A percentile compares a stretch with the other conserved stretches of the same genome.
These are phyloP conservation scores for Puccinia horiana DNA, from an alignment of 1,284 basidiomycete species.

Conservation along the genomic window DNA sequence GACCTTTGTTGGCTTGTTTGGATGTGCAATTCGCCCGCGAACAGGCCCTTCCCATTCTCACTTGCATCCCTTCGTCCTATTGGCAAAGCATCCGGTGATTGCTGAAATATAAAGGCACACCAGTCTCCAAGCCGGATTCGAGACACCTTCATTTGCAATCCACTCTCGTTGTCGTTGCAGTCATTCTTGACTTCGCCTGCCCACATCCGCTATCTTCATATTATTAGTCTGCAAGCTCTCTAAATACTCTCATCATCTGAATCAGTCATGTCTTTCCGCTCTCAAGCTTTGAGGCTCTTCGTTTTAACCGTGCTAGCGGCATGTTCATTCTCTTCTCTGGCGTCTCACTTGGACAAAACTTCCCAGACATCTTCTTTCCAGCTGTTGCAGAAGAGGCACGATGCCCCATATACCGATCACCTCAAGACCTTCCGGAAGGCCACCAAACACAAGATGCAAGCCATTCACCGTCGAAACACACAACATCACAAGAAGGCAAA, in stretches of 20 bases:
- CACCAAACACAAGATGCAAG: slow-evolving; percentile 11
- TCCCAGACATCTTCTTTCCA: background rate
- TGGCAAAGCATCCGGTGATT: background rate
- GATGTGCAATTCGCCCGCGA: background rate
- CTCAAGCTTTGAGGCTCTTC: background rate
- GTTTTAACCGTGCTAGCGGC: background rate
- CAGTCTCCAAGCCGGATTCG: background rate
- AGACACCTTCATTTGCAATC: background rate
- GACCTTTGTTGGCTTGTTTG: slow-evolving; percentile 9
- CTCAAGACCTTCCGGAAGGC: slow-evolving; percentile 20
- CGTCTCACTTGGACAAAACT: background rate
- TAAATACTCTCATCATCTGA: background rate
- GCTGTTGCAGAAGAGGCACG: background rate
- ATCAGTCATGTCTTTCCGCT: slow-evolving; percentile 9
- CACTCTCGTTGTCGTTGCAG: background rate
- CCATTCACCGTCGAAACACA: background rate
- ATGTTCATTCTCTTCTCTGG: background rate
- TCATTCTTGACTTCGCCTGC: background rate
- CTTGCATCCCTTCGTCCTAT: background rate
- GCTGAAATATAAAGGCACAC: background rate
- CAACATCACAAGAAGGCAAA: slow-evolving; percentile 18
- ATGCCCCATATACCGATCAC: background rate
- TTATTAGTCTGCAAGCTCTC: background rate
- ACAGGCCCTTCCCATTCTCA: background rate
- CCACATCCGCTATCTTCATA: background rate